These are phyloP conservation scores for Melastoma candidum DNA, from an alignment of 441 rosid genomes.

Conservation along the genomic window DNA sequence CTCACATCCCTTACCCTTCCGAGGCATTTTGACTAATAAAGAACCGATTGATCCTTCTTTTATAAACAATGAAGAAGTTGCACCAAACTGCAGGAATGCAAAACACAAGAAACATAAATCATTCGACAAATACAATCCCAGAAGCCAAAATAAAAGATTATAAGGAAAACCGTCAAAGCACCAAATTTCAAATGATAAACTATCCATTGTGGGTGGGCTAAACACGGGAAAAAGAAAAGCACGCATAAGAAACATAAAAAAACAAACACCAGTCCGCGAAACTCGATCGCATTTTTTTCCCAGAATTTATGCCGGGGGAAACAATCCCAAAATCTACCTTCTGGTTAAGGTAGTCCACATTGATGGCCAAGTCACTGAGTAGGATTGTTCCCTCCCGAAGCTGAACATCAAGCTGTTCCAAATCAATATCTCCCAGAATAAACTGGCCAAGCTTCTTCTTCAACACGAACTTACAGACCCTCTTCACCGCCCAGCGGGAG, in stretches of 20 bases:
- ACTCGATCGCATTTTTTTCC: background rate
- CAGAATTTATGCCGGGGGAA: background rate
- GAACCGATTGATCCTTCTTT: conserved; percentile 98
- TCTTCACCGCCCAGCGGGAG: conserved; percentile 87
- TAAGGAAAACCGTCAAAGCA: background rate
- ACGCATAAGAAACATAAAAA: background rate
- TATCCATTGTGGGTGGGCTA: background rate
- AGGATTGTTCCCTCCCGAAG: conserved; percentile 68
- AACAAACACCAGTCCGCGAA: background rate
- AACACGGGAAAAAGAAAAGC: no score
- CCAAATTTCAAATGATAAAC: background rate
- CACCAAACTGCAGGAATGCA: conserved; percentile 42
- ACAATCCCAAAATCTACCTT: conserved; percentile 31
- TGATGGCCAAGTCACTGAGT: conserved; percentile 80
- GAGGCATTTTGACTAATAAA: conserved; percentile 71
- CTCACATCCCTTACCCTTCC: conserved; percentile 75
- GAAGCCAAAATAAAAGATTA: background rate
- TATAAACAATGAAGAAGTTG: conserved; percentile 47
- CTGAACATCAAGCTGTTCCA: conserved; percentile 94
- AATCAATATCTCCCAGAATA: conserved; percentile 82
- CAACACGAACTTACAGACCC: conserved; percentile 68
- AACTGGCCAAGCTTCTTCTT: conserved; percentile 92
- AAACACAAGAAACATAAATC: conserved; percentile 7
- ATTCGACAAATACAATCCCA: conserved; percentile 2
- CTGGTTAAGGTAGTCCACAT: conserved; percentile 72